Conservation (phyloP, 2,329 filamentous ascomycete species). For the Pseudocercospora fijiensis region DNA sequence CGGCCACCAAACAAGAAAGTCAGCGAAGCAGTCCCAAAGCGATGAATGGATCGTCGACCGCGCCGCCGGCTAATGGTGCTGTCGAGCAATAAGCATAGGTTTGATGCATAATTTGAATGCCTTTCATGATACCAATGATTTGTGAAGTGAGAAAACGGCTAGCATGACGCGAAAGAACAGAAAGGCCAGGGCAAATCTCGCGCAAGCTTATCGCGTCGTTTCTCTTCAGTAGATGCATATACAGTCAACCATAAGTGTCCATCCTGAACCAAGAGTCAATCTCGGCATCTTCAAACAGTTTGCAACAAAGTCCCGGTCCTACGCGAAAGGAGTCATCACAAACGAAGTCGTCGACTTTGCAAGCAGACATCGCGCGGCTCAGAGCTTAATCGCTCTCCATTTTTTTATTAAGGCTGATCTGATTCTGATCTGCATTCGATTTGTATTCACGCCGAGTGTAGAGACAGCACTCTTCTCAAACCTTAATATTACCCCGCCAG, state of each 20-base stretch:
- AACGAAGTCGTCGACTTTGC: not conserved
- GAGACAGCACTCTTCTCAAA: not conserved
- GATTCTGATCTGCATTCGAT: slow-evolving; percentile 2
- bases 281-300: not conserved
- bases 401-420: not conserved
- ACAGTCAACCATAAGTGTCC: not conserved
- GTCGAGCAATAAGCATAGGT: slow-evolving; percentile 23
- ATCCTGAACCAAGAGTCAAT: not conserved
- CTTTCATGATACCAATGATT: slow-evolving; percentile 2
- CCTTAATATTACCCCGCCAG: not conserved
- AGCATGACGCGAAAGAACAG: not conserved
- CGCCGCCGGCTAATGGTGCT: slow-evolving; percentile 16
- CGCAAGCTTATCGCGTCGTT: not conserved
- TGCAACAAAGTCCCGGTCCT: not conserved
- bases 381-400: not conserved
- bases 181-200: not conserved
- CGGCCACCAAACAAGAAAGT: slow-evolving; percentile 45
- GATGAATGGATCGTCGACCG: slow-evolving; percentile 24
- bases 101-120: not conserved
- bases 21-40: slow-evolving; percentile 45
- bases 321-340: not conserved
- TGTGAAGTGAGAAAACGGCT: not conserved
- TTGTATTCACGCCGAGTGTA: not conserved
- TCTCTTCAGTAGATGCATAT: not conserved
- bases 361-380: not conserved